Base-by-base conservation (phyloP, 2,329 filamentous ascomycete genomes). In the Pezicula radicicola region DNA sequence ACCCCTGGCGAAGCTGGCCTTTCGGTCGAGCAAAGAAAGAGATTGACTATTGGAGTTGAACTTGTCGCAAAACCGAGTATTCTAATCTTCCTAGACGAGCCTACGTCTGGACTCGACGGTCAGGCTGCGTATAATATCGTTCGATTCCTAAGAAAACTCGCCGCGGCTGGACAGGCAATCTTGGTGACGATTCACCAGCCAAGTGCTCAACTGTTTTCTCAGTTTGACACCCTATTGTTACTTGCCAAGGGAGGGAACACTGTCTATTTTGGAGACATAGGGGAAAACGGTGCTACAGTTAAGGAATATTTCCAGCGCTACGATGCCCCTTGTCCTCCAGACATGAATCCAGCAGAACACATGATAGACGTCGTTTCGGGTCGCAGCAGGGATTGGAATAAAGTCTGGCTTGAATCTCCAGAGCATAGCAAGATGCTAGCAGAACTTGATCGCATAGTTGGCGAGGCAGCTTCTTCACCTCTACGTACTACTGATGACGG, bases 191-290 rank as follows among this genome's bases (percentile, higher is more conserved):
- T 82, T 13, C 79, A 82, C 59, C 79, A 82, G 55, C 79, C 79
- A 0, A 75, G 70, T 6, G 76, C 77, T 0, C 72, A 79, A 39
- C 65, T 82, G 4, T 81, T 81, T 61, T 70, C 76, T 52, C 68
- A 74, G 39, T 80, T 87, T 48, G 84, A 87, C 55, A 77, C 78
- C 1, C 70, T 87, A 2, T 70, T 87, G 0, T 84, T 88, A 67
- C 74, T 88, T 3, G 82, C 83, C 8, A 77, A 73, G 51, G 85
- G 85, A 36, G 85, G 85, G 1, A 81, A 76, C 63, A 87, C 83
- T 0, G 83, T 88, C 1, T 89, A 89, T 61, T 88, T 88, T 66
- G 85, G 85, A 6, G 75, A 86, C 2, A 82, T 88, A 37, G 85
- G 85, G 0, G 61, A 77, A 0, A 77, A 84, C 56, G 85, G 83